Evolutionary conservation across 306 rosid genomes (phyloP).

Genomic region (Psophocarpus tetragonolobus): DNA sequence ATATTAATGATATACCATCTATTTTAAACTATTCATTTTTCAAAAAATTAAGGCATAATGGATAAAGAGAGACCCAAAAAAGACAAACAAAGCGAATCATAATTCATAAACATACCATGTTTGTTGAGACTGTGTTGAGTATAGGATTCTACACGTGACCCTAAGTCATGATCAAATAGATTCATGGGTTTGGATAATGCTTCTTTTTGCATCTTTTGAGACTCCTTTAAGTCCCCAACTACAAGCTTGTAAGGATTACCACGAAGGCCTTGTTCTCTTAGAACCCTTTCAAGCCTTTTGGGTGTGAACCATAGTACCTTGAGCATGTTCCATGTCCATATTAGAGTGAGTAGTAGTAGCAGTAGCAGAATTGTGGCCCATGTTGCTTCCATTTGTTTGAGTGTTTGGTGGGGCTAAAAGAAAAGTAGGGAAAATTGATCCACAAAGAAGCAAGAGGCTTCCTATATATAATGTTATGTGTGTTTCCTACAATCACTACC

Average conservation of each 20-base stretch:
- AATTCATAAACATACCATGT: constrained; percentile 37
- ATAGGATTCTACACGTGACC: constrained; percentile 33
- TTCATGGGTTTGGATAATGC: constrained; percentile 47
- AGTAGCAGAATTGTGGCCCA: neutral
- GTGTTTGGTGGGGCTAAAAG: neutral
- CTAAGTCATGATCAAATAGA: constrained; percentile 42
- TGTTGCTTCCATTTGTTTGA: constrained; percentile 14
- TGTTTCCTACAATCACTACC: no score
- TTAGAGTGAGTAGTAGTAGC: neutral
- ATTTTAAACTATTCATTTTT: no score
- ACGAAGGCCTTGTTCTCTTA: constrained; percentile 50
- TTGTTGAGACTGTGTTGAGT: constrained; percentile 21
- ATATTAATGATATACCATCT: no score
- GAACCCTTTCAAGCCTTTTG: constrained; percentile 42
- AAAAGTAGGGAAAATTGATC: neutral
- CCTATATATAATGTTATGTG: no score
- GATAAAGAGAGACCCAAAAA: no score
- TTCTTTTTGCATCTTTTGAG: neutral
- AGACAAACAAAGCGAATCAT: neutral
- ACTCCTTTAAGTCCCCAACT: neutral
- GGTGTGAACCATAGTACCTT: constrained; percentile 60
- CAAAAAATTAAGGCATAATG: no score
- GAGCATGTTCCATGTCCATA: constrained; percentile 48
- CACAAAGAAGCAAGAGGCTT: no score
- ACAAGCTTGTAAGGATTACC: constrained; percentile 51